phyloP scores from a whole-genome alignment of 2,329 filamentous ascomycete species.

The Laburnicola sp. region DNA sequence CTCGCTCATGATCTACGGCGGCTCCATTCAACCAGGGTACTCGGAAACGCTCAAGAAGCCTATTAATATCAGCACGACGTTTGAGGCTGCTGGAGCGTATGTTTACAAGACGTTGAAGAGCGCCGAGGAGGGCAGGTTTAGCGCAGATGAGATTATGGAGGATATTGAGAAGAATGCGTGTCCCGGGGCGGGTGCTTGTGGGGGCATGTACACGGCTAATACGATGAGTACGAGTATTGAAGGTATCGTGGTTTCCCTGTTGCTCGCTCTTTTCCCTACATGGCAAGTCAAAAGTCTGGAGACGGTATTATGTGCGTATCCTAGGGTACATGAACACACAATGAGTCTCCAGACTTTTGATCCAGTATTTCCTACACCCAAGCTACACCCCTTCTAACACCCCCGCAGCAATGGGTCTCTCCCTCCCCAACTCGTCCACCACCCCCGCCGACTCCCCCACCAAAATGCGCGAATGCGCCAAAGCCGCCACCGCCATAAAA shows the following conservation, averaged over 20 bases:
- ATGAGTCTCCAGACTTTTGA: too few relatives aligned
- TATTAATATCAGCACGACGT: slow-evolving; percentile 87
- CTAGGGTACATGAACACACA: too few relatives aligned
- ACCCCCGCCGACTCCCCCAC: slow-evolving; percentile 79
- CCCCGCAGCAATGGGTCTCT: slow-evolving; percentile 70
- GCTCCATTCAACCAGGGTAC: slow-evolving; percentile 86
- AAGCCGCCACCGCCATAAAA: slow-evolving; percentile 76
- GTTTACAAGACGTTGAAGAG: slow-evolving; percentile 73
- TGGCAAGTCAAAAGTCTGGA: background rate
- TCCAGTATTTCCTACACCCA: background rate
- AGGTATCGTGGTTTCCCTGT: slow-evolving; percentile 17
- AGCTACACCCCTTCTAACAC: too few relatives aligned
- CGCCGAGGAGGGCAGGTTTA: slow-evolving; percentile 69
- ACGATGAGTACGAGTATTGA: slow-evolving; percentile 92
- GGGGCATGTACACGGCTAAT: slow-evolving; percentile 94
- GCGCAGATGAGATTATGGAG: slow-evolving; percentile 75
- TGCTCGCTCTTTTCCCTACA: background rate
- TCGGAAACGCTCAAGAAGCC: slow-evolving; percentile 73
- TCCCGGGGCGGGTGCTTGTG: slow-evolving; percentile 77
- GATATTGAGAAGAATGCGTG: slow-evolving; percentile 82
- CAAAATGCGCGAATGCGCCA: slow-evolving; percentile 84
- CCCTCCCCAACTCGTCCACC: slow-evolving; percentile 79
- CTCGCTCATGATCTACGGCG: slow-evolving; percentile 94
- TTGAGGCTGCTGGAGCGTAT: slow-evolving; percentile 83
- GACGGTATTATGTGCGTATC: too few relatives aligned